Base-by-base conservation (phyloP, 176 grass and related monocot species). In the Pontederia crassipes region DNA sequence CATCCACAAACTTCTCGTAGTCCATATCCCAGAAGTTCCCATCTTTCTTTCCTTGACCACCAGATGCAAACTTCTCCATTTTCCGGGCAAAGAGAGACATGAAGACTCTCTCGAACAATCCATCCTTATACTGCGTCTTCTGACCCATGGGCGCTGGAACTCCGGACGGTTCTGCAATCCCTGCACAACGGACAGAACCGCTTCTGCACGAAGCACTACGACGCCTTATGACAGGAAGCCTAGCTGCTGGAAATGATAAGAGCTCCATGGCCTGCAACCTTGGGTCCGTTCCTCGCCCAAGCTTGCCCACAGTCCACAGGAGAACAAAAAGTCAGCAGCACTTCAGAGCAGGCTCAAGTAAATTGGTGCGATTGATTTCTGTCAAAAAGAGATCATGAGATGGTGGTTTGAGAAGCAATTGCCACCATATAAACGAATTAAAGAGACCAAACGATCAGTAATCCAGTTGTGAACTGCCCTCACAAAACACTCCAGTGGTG, bases 1-100 rank as follows among this genome's bases (percentile, higher is more conserved):
- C 83, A 74, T 96, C 91, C 70, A 96, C 92, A 73, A 90, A 96
- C 61, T 78, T 80, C 48, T 90, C 86, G 61, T 96, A 90, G 79
- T 96, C 78, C 87, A 84, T 87, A 0, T 88, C 92, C 92, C 75
- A 88, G 61, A 96, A 80, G 27, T 72, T 62, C 66, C 20, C 81
- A 18, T 74, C 24, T 58, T 18, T 74, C 69, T 61, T n/a, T 54
- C 62, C 4, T 0, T 28, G 49, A 45, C 28, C 67, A 13, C 57
- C 58, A 32, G 17, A 53, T 12, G 83, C 67, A 65, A 71, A 85
- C 81, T 90, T 90, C 78, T 90, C 81, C 92, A 96, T 96, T 72
- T 96, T 96, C 50, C 87, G 72, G 6, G 86, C 86, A 75, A 96
- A 90, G 3, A 90, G 74, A 0, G 78, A 80, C 92, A 90, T 96